Evolutionary conservation across 2,329 filamentous ascomycete species (phyloP).

Genomic region (Thermochaetoides dissita): DNA sequence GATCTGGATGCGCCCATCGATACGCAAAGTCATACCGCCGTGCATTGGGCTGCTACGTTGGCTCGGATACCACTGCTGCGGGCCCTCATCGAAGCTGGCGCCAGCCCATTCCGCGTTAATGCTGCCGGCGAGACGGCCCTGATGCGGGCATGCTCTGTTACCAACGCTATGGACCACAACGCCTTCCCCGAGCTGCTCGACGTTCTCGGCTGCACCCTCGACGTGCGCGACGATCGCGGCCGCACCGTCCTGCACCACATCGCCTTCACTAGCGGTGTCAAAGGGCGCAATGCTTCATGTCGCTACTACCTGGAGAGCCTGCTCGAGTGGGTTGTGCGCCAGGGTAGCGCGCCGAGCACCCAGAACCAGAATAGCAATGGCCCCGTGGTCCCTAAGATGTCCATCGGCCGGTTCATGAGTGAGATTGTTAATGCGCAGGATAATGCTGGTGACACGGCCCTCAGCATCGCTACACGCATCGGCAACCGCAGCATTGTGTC

Average conservation of each 20-base stretch:
- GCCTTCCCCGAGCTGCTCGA: conserved; percentile 87
- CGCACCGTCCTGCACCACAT: conserved; percentile 93
- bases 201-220: conserved; percentile 76
- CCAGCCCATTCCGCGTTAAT: conserved; percentile 79
- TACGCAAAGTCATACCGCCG: conserved; percentile 70
- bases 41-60: conserved; percentile 93
- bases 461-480: conserved; percentile 87
- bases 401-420: conserved; percentile 83
- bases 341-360: conserved; percentile 38
- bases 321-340: conserved; percentile 84
- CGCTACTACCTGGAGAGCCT: conserved; percentile 93
- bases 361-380: conserved; percentile 21
- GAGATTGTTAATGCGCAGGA: conserved; percentile 96
- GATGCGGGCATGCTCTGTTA: conserved; percentile 83
- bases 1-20: conserved; percentile 92
- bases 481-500: conserved; percentile 90
- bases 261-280: conserved; percentile 87
- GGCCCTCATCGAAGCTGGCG: conserved; percentile 68
- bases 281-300: conserved; percentile 78
- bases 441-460: conserved; percentile 82
- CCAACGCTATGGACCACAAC: conserved; percentile 82
- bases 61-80: conserved; percentile 72
- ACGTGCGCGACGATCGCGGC: conserved; percentile 77
- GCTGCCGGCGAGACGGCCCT: conserved; percentile 80
- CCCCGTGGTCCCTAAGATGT: conserved; percentile 50